These are phyloP conservation scores for Eimeria sp. DNA, from an alignment of 169 alveolate genomes.

Conservation along the genomic window DNA sequence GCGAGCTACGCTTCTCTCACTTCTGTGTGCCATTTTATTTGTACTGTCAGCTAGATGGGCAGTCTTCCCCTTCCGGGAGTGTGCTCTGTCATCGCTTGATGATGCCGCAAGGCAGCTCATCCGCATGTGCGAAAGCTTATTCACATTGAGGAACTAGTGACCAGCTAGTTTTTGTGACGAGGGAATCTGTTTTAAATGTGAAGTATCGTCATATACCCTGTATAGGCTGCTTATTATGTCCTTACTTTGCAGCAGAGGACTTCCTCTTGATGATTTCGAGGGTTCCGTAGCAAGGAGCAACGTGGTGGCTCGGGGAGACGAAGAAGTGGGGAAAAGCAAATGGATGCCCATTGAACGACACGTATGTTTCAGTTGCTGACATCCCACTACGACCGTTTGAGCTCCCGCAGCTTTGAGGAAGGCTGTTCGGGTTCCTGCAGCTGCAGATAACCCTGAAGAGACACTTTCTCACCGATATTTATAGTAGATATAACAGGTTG, in stretches of 20 bases:
- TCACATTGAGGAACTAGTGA: background rate
- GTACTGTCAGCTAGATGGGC: background rate
- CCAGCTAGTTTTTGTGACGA: background rate
- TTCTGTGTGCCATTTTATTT: background rate
- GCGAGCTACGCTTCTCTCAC: background rate
- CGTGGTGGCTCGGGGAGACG: slow-evolving; percentile 21
- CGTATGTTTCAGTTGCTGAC: slow-evolving; percentile 19
- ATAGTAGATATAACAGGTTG: background rate
- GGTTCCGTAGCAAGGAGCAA: slow-evolving; percentile 9
- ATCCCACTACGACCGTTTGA: background rate
- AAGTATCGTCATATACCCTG: background rate
- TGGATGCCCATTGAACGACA: slow-evolving; percentile 61
- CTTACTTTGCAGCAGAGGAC: slow-evolving; percentile 6
- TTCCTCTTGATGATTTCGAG: background rate
- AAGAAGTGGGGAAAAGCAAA: slow-evolving; percentile 63
- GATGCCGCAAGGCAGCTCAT: background rate
- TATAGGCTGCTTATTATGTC: background rate
- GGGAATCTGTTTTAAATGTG: background rate
- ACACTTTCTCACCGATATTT: no score
- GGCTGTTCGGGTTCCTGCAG: background rate
- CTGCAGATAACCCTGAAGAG: background rate
- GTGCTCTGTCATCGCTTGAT: background rate
- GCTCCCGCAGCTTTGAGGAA: background rate
- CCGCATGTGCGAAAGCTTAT: background rate
- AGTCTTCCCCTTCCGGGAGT: background rate